Conservation (phyloP, 2,329 filamentous ascomycete genomes). For the Talaromyces rugulosus region DNA sequence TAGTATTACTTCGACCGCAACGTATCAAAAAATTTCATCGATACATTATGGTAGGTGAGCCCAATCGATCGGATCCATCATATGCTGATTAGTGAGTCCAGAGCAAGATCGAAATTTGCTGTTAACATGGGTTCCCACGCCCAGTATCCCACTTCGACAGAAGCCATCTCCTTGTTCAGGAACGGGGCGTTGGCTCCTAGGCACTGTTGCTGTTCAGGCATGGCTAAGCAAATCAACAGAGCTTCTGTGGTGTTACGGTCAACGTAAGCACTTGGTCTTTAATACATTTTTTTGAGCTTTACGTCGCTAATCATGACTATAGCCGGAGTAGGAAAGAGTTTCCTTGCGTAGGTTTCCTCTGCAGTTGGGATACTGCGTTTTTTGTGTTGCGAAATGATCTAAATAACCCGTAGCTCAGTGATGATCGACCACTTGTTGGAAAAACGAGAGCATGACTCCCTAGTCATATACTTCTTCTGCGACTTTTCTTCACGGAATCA, state of each 20-base stretch:
- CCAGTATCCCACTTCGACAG: not conserved
- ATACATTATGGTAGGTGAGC: too few species aligned
- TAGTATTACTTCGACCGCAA: too few species aligned
- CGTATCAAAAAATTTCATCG: too few species aligned
- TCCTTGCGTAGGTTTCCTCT: too few species aligned
- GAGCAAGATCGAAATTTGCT: not conserved
- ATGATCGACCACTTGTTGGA: not conserved
- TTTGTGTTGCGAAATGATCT: too few species aligned
- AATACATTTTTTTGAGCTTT: too few species aligned
- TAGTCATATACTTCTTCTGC: not conserved
- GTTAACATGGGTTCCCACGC: not conserved
- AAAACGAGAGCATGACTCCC: not conserved
- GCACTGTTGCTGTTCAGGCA: not conserved
- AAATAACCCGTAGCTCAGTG: too few species aligned
- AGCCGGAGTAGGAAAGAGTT: too few species aligned
- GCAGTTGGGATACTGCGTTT: too few species aligned
- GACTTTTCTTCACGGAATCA: conserved; percentile 17
- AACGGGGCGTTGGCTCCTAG: conserved; percentile 1
- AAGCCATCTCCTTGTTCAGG: not conserved
- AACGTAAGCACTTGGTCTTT: not conserved
- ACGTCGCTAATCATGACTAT: too few species aligned
- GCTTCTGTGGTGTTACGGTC: conserved; percentile 5
- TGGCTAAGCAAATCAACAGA: conserved; percentile 2
- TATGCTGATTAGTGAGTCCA: not conserved
- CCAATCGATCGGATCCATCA: not conserved